These are phyloP conservation scores for Coemansia sp. DNA, from an alignment of 192 early-diverging fungal species.

Conservation along the genomic window DNA sequence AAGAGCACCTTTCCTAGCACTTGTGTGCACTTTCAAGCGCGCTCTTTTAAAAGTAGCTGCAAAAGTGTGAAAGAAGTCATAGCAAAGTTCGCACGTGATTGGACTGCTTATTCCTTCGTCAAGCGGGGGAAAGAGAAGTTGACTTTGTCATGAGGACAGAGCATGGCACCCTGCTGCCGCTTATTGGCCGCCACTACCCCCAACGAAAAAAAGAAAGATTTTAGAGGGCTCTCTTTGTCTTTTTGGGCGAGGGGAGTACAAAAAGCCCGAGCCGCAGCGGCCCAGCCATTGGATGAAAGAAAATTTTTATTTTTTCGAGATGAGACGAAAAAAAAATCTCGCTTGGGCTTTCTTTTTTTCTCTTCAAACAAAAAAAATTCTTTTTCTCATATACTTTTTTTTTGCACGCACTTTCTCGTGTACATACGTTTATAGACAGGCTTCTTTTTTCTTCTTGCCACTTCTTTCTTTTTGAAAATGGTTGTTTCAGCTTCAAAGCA, in stretches of 20 bases:
- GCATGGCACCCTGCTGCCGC: not conserved
- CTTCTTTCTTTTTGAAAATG: constrained; percentile 16
- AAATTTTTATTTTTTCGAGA: not conserved
- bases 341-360: not conserved
- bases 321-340: not conserved
- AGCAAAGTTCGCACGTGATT: not conserved
- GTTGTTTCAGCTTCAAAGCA: constrained; percentile 71
- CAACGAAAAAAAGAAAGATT: not conserved
- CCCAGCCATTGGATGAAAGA: not conserved
- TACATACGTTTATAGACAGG: not conserved
- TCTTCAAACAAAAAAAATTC: not conserved
- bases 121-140: not conserved
- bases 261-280: not conserved
- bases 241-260: not conserved
- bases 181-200: not conserved
- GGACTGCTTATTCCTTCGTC: not conserved
- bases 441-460: not conserved
- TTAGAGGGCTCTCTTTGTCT: not conserved
- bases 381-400: not conserved
- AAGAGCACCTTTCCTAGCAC: too few relatives aligned
- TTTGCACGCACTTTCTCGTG: not conserved
- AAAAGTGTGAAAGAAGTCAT: too few relatives aligned
- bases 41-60: too few relatives aligned
- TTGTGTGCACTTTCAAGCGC: too few relatives aligned
- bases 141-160: too few relatives aligned